Percentiles rank a stretch among this genome's conserved stretches.
Evolutionary conservation across 1,139 yeast genomes (phyloP).

Genomic region (Pichia norvegensis): DNA sequence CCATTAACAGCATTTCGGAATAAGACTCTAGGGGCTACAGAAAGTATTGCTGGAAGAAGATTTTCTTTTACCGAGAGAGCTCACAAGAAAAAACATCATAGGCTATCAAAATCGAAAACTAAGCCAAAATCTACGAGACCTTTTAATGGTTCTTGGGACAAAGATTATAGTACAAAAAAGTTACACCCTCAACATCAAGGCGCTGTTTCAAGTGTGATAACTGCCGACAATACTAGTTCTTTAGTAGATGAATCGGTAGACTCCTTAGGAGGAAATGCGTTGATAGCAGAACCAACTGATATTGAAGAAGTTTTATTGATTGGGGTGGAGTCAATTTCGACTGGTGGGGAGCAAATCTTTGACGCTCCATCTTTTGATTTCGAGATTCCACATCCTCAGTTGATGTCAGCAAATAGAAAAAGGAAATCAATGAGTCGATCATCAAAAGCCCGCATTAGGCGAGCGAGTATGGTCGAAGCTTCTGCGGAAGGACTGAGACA

Average conservation of each 20-base stretch:
- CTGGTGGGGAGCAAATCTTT: background rate
- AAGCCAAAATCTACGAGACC: conserved; percentile 1
- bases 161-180: background rate
- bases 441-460: conserved; percentile 30
- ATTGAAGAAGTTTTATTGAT: conserved; percentile 13
- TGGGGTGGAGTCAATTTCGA: conserved; percentile 11
- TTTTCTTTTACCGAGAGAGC: conserved; percentile 19
- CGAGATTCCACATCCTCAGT: conserved; percentile 10
- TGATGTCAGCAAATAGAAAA: conserved; percentile 2
- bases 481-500: conserved; percentile 67
- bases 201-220: background rate
- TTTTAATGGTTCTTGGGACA: background rate
- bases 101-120: conserved; percentile 6
- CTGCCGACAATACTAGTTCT: conserved; percentile 1
- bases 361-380: conserved; percentile 3
- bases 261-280: background rate
- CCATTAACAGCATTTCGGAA: conserved; percentile 88
- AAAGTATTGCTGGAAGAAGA: conserved; percentile 17
- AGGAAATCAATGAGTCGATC: conserved; percentile 12
- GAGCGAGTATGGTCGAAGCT: conserved; percentile 64
- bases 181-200: background rate
- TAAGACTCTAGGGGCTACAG: conserved; percentile 44
- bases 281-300: background rate
- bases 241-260: background rate
- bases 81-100: conserved; percentile 6